These are phyloP conservation scores for Pseudogymnoascus sp. DNA, from an alignment of 2,329 filamentous ascomycete species.

Conservation along the genomic window DNA sequence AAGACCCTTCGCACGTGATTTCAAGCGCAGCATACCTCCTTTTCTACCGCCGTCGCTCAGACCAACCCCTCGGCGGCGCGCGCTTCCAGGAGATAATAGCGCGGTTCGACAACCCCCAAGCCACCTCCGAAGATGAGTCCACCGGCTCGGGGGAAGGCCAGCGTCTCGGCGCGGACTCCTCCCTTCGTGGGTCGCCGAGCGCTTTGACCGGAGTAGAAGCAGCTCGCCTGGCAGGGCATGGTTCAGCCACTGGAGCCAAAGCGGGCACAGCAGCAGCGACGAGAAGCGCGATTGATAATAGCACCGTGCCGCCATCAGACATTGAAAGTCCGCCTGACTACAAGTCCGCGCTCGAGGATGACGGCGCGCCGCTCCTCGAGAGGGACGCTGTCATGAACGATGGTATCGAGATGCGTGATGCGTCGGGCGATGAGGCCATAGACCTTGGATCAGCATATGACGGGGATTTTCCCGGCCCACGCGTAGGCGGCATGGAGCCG, in stretches of 20 bases:
- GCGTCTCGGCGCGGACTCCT: constrained; percentile 77
- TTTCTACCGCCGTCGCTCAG: constrained; percentile 85
- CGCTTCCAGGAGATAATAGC: constrained; percentile 63
- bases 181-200: constrained; percentile 86
- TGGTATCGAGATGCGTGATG: constrained; percentile 12
- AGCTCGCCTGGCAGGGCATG: constrained; percentile 59
- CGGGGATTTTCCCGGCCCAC: neutral
- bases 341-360: constrained; percentile 17
- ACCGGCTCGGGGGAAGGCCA: constrained; percentile 67
- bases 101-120: constrained; percentile 45
- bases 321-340: constrained; percentile 18
- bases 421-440: constrained; percentile 19
- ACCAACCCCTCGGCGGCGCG: constrained; percentile 67
- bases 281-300: neutral
- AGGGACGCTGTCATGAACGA: constrained; percentile 16
- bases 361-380: constrained; percentile 14
- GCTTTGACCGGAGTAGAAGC: constrained; percentile 69
- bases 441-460: constrained; percentile 15
- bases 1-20: constrained; percentile 54
- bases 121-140: constrained; percentile 38
- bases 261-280: constrained; percentile 15
- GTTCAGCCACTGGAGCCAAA: constrained; percentile 31
- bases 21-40: constrained; percentile 79
- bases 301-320: neutral
- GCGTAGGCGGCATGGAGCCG: neutral